Evolutionary conservation across 305 asterid genomes (phyloP), one percentile per base, ranked within the genome.

Genomic region (Rubia occidens): DNA sequence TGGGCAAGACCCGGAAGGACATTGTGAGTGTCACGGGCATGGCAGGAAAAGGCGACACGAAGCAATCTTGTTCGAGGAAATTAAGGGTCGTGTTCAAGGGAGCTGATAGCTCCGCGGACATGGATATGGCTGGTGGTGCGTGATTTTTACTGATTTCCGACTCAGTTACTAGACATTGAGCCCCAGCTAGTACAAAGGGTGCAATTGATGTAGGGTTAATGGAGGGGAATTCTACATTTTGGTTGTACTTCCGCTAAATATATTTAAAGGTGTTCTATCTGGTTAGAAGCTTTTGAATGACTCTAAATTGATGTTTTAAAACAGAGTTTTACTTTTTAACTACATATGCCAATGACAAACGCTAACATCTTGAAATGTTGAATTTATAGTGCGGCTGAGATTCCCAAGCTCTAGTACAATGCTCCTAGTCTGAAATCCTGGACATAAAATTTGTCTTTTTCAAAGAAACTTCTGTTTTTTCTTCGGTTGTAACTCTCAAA

Each of bases 121-220:
- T 87, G 71, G 97, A 88, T 70, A 87, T 85, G 95, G 98, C 95
- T 71, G 94, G 96, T 61, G 98, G 95, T 53, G 96, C 91, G 43
- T 90, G 77, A 82, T 60, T 68, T 54, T 56, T 29, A 71, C 29
- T 29, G 32, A 14, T 64, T 39, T 39, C 44, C 56, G 32, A 29
- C 44, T 21, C 29, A 18, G 59, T 44, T 73, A 8, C 71, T 44
- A 9, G 60, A 17, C 2, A 2, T 11, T 63, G 40, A 10, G 56
- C 21, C 66, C 6, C 4, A 44, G 55, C 8, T 13, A 29, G 40
- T 65, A 5, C 15, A 49, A 32, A 51, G 56, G 39, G 1, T 60
- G 68, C 32, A 40, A 55, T 40, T 64, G 53, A 44, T 72, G 73
- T 78, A 75, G 72, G 70, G 71, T 64, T 71, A 60, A 35, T 32